Evolutionary conservation across 2,329 filamentous ascomycete genomes (phyloP).

Genomic region (Pseudophaeomoniella oleicola): DNA sequence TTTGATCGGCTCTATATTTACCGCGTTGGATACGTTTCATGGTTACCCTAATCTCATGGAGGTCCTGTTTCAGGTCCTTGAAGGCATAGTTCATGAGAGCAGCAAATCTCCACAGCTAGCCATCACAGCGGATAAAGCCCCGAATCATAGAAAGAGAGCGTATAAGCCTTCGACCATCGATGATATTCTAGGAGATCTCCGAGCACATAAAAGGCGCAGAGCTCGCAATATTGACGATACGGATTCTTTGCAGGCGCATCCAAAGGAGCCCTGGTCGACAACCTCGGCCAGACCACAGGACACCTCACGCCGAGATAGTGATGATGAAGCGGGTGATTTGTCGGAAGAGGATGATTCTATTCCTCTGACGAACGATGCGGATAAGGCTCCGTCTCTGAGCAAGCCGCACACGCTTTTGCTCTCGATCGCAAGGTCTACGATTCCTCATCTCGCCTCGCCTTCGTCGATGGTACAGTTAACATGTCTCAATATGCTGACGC

Average conservation of each 20-base stretch:
- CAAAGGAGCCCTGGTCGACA: slow-evolving; percentile 14
- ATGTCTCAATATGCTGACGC: slow-evolving; percentile 61
- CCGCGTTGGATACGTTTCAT: slow-evolving; percentile 85
- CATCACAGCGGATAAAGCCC: slow-evolving; percentile 20
- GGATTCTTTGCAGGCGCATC: slow-evolving; percentile 9
- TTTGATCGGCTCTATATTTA: slow-evolving; percentile 78
- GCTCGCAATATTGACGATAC: slow-evolving; percentile 11
- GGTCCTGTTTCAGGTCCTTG: slow-evolving; percentile 66
- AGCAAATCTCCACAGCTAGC: slow-evolving; percentile 41
- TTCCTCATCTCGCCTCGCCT: slow-evolving; percentile 78
- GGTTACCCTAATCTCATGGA: slow-evolving; percentile 81
- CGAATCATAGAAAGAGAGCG: slow-evolving; percentile 16
- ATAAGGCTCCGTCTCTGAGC: slow-evolving; percentile 50
- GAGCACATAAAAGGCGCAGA: slow-evolving; percentile 17
- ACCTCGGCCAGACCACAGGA: not conserved
- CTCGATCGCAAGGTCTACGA: slow-evolving; percentile 68
- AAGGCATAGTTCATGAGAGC: slow-evolving; percentile 71
- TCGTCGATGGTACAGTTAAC: slow-evolving; percentile 65
- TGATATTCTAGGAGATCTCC: slow-evolving; percentile 19
- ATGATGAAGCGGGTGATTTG: slow-evolving; percentile 21
- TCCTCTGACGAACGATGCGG: slow-evolving; percentile 29
- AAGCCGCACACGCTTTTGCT: slow-evolving; percentile 70
- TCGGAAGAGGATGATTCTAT: slow-evolving; percentile 19
- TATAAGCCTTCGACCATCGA: slow-evolving; percentile 17
- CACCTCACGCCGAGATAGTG: slow-evolving; percentile 19